A percentile compares a stretch with the other conserved stretches of the same genome.
Conservation (phyloP, 371 early-diverging fungal species). For the Mucor mucedo region DNA sequence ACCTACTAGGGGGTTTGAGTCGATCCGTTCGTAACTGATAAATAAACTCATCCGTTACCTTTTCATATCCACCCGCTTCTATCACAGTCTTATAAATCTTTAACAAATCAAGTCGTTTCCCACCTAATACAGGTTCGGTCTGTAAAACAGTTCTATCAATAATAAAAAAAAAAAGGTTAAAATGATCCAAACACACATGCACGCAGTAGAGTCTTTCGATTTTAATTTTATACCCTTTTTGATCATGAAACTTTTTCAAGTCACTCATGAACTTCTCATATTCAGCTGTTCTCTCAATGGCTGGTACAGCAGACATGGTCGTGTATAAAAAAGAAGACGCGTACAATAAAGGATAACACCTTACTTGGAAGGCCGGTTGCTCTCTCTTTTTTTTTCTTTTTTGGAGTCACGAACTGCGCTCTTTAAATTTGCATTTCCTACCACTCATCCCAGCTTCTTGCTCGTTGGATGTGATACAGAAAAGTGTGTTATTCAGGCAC, state of each 20-base stretch:
- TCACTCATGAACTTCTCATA: conserved; percentile 75
- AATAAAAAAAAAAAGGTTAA: not conserved
- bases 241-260: conserved; percentile 72
- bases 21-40: not conserved
- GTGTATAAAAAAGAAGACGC: not conserved
- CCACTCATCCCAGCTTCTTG: too few species aligned
- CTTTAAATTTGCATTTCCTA: too few species aligned
- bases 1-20: conserved; percentile 51
- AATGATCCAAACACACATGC: conserved; percentile 5
- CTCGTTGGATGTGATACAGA: too few species aligned
- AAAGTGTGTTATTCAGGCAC: too few species aligned
- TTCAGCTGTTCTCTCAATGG: conserved; percentile 76
- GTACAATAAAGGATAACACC: not conserved
- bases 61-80: conserved; percentile 78
- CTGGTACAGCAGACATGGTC: conserved; percentile 37
- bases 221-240: conserved; percentile 63
- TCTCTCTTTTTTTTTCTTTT: too few species aligned
- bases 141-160: conserved; percentile 65
- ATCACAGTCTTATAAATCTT: conserved; percentile 73
- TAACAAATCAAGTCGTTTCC: conserved; percentile 76
- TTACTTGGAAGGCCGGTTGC: not conserved
- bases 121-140: conserved; percentile 81
- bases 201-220: not conserved
- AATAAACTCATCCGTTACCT: conserved; percentile 44
- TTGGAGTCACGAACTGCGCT: too few species aligned